Percentiles rank a stretch among this genome's conserved stretches.
These are phyloP conservation scores for Metschnikowia cubensis DNA, from an alignment of 805 yeast species.

Conservation along the genomic window DNA sequence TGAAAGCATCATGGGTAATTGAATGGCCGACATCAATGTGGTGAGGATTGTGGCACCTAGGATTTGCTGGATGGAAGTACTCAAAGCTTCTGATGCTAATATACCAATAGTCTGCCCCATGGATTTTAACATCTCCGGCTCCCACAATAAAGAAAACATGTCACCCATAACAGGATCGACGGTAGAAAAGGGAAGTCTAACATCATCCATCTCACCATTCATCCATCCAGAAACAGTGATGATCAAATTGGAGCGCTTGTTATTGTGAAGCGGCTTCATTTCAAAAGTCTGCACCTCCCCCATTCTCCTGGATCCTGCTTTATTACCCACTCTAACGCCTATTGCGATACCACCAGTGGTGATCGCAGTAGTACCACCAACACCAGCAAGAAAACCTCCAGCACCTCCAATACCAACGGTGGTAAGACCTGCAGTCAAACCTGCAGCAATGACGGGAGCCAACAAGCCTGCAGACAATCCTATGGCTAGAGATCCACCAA, in stretches of 20 bases:
- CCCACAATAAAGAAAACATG: constrained; percentile 88
- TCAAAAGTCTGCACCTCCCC: constrained; percentile 95
- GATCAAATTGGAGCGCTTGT: constrained; percentile 79
- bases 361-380: constrained; percentile 93
- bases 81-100: constrained; percentile 87
- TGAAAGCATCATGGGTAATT: constrained; percentile 85
- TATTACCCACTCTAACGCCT: constrained; percentile 85
- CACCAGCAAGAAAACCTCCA: constrained; percentile 86
- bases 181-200: constrained; percentile 91
- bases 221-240: constrained; percentile 97
- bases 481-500: constrained; percentile 91
- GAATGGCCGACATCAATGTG: constrained; percentile 89
- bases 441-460: constrained; percentile 98
- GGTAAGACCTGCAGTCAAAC: constrained; percentile 93
- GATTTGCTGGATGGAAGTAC: constrained; percentile 92
- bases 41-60: constrained; percentile 86
- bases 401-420: constrained; percentile 96
- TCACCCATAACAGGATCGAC: constrained; percentile 99
- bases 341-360: constrained; percentile 87
- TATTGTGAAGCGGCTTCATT: constrained; percentile 87
- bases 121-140: constrained; percentile 93
- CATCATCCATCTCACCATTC: constrained; percentile 93
- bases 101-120: constrained; percentile 96
- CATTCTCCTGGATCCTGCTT: constrained; percentile 80
- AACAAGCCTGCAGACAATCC: constrained; percentile 93